phyloP scores from a whole-genome alignment of 129 eudicot genomes.

The Calendula officinalis region DNA sequence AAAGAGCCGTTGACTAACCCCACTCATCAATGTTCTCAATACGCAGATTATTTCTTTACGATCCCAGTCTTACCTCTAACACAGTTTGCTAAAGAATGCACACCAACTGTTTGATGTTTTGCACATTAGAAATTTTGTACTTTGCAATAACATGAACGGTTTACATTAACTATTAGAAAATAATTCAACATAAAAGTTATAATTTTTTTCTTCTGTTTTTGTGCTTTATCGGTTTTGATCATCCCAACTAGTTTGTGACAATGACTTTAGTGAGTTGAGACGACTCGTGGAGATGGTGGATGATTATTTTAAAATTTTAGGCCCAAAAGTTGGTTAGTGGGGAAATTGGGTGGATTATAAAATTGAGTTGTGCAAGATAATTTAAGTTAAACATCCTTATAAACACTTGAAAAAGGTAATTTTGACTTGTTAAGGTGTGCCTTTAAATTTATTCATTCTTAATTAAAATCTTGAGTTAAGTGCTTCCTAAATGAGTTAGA shows the following conservation, averaged over 20 bases:
- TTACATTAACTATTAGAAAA: background rate
- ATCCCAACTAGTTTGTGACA: constrained; percentile 24
- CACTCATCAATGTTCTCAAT: constrained; percentile 16
- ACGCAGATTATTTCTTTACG: no score
- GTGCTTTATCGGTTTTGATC: constrained; percentile 22
- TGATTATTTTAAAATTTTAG: constrained; percentile 27
- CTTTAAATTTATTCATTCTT: no score
- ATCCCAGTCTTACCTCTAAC: background rate
- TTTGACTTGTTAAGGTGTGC: constrained; percentile 3
- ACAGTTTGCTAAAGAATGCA: background rate
- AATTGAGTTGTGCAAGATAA: constrained; percentile 8
- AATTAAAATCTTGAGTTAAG: no score
- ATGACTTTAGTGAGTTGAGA: constrained; percentile 34
- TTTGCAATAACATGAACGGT: constrained; percentile 12
- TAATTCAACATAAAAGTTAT: constrained; percentile 7
- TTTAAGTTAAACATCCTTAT: constrained; percentile 7
- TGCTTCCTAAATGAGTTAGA: no score
- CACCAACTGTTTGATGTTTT: constrained; percentile 15
- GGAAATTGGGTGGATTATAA: constrained; percentile 14
- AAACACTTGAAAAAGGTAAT: constrained; percentile 3
- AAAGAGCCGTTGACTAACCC: constrained; percentile 23
- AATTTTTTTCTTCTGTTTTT: constrained; percentile 13
- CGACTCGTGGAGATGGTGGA: constrained; percentile 39
- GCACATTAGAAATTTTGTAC: background rate
- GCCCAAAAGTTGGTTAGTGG: constrained; percentile 33